Evolutionary conservation across 2,329 filamentous ascomycete species (phyloP).

Genomic region (Sclerotinia subarctica): DNA sequence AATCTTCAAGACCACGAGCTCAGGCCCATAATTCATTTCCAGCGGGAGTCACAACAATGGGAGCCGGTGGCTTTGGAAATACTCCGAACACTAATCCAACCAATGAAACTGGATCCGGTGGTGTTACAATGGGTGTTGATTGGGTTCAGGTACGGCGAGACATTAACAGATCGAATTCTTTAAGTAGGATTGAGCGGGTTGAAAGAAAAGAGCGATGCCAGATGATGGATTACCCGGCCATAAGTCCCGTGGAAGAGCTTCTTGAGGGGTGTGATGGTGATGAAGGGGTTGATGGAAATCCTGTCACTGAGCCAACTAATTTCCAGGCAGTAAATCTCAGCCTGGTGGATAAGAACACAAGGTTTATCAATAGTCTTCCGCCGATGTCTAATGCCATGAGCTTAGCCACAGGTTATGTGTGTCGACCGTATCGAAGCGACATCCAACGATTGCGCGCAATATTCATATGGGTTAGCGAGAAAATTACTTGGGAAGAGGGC

Average conservation of each 20-base stretch:
- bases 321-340: slow-evolving; percentile 76
- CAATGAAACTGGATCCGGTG: slow-evolving; percentile 66
- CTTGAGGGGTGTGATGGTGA: slow-evolving; percentile 84
- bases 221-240: slow-evolving; percentile 86
- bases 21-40: slow-evolving; percentile 31
- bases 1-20: slow-evolving; percentile 41
- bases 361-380: slow-evolving; percentile 82
- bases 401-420: slow-evolving; percentile 87
- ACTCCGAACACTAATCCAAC: slow-evolving; percentile 49
- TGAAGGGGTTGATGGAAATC: slow-evolving; percentile 79
- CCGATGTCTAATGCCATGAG: slow-evolving; percentile 77
- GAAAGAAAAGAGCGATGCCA: slow-evolving; percentile 87
- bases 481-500: slow-evolving; percentile 92
- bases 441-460: slow-evolving; percentile 91
- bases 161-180: slow-evolving; percentile 89
- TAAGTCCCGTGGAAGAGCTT: slow-evolving; percentile 87
- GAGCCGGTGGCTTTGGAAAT: slow-evolving; percentile 45
- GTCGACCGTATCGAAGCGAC: slow-evolving; percentile 89
- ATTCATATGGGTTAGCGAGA: slow-evolving; percentile 96
- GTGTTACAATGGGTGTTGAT: slow-evolving; percentile 56
- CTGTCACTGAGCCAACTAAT: slow-evolving; percentile 78
- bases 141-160: slow-evolving; percentile 98
- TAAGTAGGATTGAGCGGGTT: slow-evolving; percentile 81
- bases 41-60: slow-evolving; percentile 47
- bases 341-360: slow-evolving; percentile 92